phyloP scores from a whole-genome alignment of 1,139 yeast species.

The Yamadazyma spencermartinsiae region DNA sequence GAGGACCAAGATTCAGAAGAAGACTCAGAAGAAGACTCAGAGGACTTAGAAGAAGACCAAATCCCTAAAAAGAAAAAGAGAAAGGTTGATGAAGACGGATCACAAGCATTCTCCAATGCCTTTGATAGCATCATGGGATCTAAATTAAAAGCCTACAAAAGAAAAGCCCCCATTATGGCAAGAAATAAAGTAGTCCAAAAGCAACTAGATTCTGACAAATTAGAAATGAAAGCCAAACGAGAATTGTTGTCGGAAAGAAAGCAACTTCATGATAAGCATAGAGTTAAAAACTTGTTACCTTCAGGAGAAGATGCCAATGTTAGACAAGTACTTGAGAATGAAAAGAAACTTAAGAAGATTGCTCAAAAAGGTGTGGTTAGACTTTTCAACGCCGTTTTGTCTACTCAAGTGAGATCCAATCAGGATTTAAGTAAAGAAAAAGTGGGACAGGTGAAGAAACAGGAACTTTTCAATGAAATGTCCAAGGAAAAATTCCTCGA shows the following conservation, averaged over 20 bases:
- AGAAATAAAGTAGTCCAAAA: constrained; percentile 69
- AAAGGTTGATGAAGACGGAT: constrained; percentile 62
- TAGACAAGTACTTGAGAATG: constrained; percentile 65
- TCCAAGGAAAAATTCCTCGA: constrained; percentile 90
- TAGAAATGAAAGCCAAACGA: constrained; percentile 81
- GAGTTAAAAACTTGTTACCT: constrained; percentile 70
- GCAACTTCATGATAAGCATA: constrained; percentile 61
- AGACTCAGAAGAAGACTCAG: constrained; percentile 23
- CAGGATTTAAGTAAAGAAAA: constrained; percentile 42
- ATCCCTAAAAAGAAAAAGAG: constrained; percentile 53
- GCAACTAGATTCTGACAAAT: constrained; percentile 75
- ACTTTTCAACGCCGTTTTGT: constrained; percentile 84
- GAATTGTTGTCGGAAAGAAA: constrained; percentile 72
- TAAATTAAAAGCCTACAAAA: constrained; percentile 80
- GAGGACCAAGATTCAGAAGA: constrained; percentile 19
- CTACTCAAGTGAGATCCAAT: constrained; percentile 70
- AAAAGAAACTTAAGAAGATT: constrained; percentile 69
- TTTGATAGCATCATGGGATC: constrained; percentile 83
- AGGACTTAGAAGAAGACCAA: constrained; percentile 40
- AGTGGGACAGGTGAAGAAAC: constrained; percentile 43
- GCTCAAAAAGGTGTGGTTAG: constrained; percentile 95
- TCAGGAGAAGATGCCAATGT: constrained; percentile 52
- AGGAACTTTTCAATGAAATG: constrained; percentile 72
- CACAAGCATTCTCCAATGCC: constrained; percentile 77
- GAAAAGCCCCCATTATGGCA: constrained; percentile 87